Conservation (phyloP, 192 early-diverging fungal genomes). For the Mycoemilia scoparia region DNA sequence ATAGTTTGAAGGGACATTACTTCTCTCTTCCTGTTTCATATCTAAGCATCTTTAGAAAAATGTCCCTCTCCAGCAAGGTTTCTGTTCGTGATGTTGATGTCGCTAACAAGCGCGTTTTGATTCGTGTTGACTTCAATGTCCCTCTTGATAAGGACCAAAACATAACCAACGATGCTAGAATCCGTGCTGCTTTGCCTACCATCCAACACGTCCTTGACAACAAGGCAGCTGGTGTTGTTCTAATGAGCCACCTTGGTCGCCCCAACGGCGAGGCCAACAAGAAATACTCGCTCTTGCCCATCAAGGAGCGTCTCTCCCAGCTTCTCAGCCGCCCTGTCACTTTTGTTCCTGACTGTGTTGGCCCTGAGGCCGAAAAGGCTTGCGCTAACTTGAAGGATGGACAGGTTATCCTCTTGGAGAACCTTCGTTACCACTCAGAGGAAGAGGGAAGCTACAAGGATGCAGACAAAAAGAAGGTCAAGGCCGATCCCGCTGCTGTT, state of each 20-base stretch:
- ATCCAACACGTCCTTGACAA: conserved; percentile 79
- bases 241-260: conserved; percentile 95
- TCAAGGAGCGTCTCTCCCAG: conserved; percentile 59
- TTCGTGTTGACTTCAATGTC: conserved; percentile 99
- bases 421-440: conserved; percentile 95
- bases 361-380: conserved; percentile 60
- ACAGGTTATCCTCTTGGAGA: conserved; percentile 85
- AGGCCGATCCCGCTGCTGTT: conserved; percentile 67
- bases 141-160: conserved; percentile 70
- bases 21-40: too few species aligned
- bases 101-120: conserved; percentile 72
- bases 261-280: conserved; percentile 75
- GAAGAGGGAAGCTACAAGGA: conserved; percentile 92
- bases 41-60: too few species aligned
- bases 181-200: conserved; percentile 84
- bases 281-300: conserved; percentile 87
- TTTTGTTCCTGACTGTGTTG: conserved; percentile 91
- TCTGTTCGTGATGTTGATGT: conserved; percentile 73
- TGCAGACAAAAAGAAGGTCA: conserved; percentile 74
- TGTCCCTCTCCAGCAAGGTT: conserved; percentile 56
- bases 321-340: conserved; percentile 67
- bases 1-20: too few species aligned
- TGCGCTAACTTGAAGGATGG: conserved; percentile 49
- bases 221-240: conserved; percentile 71
- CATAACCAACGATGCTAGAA: conserved; percentile 95